Conservation (phyloP, 148 eudicot genomes). For the Spergularia marina region DNA sequence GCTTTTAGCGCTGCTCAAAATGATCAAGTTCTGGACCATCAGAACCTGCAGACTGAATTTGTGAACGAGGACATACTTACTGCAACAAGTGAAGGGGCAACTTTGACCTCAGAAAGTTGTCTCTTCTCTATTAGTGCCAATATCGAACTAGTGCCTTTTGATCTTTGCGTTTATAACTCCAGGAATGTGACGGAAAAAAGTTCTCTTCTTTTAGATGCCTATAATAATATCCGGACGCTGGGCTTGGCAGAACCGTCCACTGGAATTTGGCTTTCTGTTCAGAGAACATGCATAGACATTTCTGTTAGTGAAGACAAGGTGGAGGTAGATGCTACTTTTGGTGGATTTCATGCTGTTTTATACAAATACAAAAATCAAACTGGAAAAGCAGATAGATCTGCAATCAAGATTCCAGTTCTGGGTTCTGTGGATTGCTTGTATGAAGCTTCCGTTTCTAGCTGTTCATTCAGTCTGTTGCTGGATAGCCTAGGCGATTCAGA, state of each 20-base stretch:
- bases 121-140: conserved; percentile 34
- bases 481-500: conserved; percentile 32
- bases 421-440: conserved; percentile 45
- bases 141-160: conserved; percentile 47
- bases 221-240: conserved; percentile 30
- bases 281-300: conserved; percentile 31
- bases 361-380: conserved; percentile 43
- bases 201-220: conserved; percentile 27
- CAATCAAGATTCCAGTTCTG: conserved; percentile 30
- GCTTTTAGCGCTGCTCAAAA: conserved; percentile 30
- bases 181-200: conserved; percentile 39
- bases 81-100: conserved; percentile 25
- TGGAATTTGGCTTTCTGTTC: conserved; percentile 57
- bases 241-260: conserved; percentile 36
- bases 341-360: conserved; percentile 38
- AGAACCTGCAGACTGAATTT: conserved; percentile 21
- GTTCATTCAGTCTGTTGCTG: conserved; percentile 43
- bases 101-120: conserved; percentile 23
- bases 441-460: conserved; percentile 61
- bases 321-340: conserved; percentile 40
- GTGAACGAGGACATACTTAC: conserved; percentile 28
- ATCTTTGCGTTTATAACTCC: conserved; percentile 53
- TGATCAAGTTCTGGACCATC: conserved; percentile 31
- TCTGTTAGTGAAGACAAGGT: conserved; percentile 40
- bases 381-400: conserved; percentile 35